Evolutionary conservation across 805 yeast species (phyloP).

Genomic region (Komagataella ulmi): DNA sequence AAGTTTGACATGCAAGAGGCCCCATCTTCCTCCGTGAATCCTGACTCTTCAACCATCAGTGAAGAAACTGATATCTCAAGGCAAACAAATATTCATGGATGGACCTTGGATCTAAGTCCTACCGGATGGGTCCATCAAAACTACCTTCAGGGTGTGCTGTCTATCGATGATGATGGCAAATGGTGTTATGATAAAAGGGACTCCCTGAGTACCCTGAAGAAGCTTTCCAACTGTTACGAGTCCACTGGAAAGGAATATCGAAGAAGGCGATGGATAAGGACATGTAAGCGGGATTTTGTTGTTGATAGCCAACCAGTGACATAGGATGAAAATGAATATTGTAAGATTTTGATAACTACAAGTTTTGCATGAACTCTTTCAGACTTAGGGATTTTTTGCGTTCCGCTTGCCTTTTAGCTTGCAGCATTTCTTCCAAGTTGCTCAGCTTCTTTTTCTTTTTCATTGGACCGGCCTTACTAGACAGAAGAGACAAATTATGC

Average conservation of each 20-base stretch:
- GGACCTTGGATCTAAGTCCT: conserved; percentile 61
- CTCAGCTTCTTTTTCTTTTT: conserved; percentile 14
- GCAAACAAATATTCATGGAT: conserved; percentile 20
- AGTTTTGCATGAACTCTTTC: conserved; percentile 13
- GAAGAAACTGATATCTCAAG: conserved; percentile 7
- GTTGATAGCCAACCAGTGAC: neutral
- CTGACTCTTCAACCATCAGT: conserved; percentile 6
- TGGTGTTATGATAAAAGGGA: conserved; percentile 64
- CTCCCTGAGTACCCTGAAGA: neutral
- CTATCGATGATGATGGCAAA: conserved; percentile 60
- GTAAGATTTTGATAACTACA: neutral
- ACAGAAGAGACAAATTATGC: neutral
- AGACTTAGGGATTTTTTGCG: conserved; percentile 8
- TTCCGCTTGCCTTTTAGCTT: conserved; percentile 7
- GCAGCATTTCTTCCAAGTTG: conserved; percentile 10
- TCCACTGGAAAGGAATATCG: conserved; percentile 31
- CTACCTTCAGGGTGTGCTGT: conserved; percentile 35
- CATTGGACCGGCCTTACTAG: neutral
- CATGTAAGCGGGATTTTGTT: conserved; percentile 15
- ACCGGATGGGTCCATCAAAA: conserved; percentile 46
- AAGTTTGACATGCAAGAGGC: conserved; percentile 18
- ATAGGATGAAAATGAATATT: neutral
- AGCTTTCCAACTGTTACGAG: neutral
- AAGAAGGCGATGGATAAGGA: conserved; percentile 57
- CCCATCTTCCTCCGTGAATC: neutral